These are phyloP conservation scores for Cyclotella atomus DNA, from an alignment of 108 stramenopile genomes.

Conservation along the genomic window DNA sequence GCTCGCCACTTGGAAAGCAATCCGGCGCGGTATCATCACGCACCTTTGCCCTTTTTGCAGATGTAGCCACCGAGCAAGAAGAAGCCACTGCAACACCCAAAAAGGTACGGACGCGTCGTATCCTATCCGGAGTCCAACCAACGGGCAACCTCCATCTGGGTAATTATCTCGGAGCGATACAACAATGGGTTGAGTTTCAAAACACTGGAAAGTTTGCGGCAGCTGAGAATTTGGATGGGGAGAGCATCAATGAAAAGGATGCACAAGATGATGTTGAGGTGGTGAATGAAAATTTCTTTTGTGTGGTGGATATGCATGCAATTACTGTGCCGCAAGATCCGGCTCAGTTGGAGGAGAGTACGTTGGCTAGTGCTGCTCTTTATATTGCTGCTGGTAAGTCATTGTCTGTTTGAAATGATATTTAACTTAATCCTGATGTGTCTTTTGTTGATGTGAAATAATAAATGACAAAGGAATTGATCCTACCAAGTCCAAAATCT, in stretches of 20 bases:
- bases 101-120: constrained; percentile 53
- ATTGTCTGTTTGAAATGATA: too few relatives aligned
- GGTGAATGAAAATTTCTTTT: constrained; percentile 94
- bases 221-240: constrained; percentile 53
- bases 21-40: too few relatives aligned
- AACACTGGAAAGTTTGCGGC: constrained; percentile 65
- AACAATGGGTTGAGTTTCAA: constrained; percentile 97
- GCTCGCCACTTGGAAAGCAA: background rate
- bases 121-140: constrained; percentile 98
- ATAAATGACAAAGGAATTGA: constrained; percentile 88
- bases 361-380: constrained; percentile 82
- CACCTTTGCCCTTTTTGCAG: background rate
- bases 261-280: constrained; percentile 16
- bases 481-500: constrained; percentile 86
- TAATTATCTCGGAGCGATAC: constrained; percentile 98
- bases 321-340: constrained; percentile 98
- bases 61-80: background rate
- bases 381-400: constrained; percentile 91
- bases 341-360: constrained; percentile 78
- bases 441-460: too few relatives aligned
- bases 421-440: too few relatives aligned
- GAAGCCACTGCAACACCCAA: background rate
- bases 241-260: constrained; percentile 45
- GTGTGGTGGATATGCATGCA: constrained; percentile 99
- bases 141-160: constrained; percentile 97